These are phyloP conservation scores for Dittrichia graveolens DNA, from an alignment of 129 eudicot genomes.

Conservation along the genomic window DNA sequence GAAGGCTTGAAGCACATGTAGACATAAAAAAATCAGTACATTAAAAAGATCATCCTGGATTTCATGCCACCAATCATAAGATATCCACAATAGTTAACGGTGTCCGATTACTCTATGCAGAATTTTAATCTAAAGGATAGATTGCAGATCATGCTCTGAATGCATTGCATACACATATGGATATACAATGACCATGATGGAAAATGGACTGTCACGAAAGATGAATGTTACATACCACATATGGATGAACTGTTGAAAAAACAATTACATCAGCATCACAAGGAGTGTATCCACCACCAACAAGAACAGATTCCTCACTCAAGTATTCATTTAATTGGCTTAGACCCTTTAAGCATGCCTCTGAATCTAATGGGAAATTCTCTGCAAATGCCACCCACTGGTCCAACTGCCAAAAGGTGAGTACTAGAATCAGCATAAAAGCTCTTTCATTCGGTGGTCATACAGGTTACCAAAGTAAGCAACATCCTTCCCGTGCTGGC, in stretches of 20 bases:
- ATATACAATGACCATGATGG: constrained; percentile 5
- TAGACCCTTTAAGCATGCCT: constrained; percentile 46
- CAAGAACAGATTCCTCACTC: constrained; percentile 53
- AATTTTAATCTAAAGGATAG: neutral
- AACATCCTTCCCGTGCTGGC: neutral
- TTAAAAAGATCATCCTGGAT: neutral
- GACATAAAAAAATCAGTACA: constrained; percentile 10
- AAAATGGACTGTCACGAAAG: neutral
- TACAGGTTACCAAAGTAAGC: neutral
- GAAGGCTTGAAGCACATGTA: constrained; percentile 8
- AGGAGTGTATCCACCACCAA: constrained; percentile 59
- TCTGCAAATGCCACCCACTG: constrained; percentile 73
- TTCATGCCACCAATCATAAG: neutral
- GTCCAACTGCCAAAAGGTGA: constrained; percentile 49
- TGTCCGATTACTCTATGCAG: neutral
- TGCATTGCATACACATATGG: neutral
- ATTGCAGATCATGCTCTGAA: constrained; percentile 6
- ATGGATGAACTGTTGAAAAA: constrained; percentile 62
- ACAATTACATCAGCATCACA: constrained; percentile 72
- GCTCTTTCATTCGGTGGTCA: constrained; percentile 6
- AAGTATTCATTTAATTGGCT: constrained; percentile 63
- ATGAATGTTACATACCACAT: constrained; percentile 56
- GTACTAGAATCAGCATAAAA: neutral
- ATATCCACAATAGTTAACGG: constrained; percentile 5
- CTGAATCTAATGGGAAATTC: constrained; percentile 50